Base-by-base conservation (phyloP, 495 filamentous ascomycete genomes). In the Penicillium goetzii region DNA sequence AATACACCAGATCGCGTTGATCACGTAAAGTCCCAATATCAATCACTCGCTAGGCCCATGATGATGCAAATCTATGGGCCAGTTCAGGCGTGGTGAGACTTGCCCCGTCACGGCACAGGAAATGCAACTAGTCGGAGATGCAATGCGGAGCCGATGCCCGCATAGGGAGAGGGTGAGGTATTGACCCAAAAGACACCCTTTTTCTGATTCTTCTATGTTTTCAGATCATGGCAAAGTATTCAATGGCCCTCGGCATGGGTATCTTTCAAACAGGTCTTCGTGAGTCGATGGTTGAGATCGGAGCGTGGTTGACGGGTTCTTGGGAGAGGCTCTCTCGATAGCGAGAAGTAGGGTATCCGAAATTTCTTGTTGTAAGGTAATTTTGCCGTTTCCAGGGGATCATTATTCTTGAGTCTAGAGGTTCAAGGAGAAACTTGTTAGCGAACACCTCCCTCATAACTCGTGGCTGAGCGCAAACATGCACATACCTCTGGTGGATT, bases 401-500 rank as follows among this genome's bases (percentile, higher is more conserved):
- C 10, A 23, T 38, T 67, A 71, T 25, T 73, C 71, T 58, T 71
- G 68, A 38, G 68, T 71, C 71, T 73, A 50, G n/a, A 52, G 1
- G 2, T 49, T 38, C 45, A 50, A 55, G 57, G 30, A 40, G 41
- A 58, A 14, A 21, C 0, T 8, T n/a, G 47, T 72, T 30, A 72
- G 64, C 34, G n/a, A 17, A 14, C 14, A 17, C 58, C 30, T 45
- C 26, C 54, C 49, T 43, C 33, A 33, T 2, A 15, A 43, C 32
- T 12, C 30, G n/a, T 47, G 33, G 17, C 12, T 26, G 40, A 34
- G 19, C 12, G 25, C 23, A 11, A 7, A 4, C 11, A 10, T 1
- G 15, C 49, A 67, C 76, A n/a, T 63, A 84, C 85, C 62, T 86
- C 83, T 19, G 92, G 92, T 59, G 92, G 92, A 64, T 90, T 89